Evolutionary conservation across 2,329 filamentous ascomycete genomes (phyloP), one percentile per base, ranked within the genome.

Genomic region (Claviceps sp.): DNA sequence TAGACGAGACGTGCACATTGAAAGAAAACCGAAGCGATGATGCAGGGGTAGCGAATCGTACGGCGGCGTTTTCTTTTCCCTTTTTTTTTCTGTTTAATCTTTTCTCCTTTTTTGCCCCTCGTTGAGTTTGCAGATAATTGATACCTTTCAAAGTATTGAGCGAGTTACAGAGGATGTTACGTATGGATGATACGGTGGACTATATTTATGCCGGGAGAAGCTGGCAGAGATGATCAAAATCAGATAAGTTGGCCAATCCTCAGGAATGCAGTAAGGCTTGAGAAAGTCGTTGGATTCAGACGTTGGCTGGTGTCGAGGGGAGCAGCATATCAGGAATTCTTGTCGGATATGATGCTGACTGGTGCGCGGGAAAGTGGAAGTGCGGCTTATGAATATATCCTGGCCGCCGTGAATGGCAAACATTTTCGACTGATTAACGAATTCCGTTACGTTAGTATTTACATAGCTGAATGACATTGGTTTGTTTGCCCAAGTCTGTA

Each of bases 1-100:
- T 84, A 16, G 14, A 44, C 8, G 44, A 72, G 43, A 37, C n/a
- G 26, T 30, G 42, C 42, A 30, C 42, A 50, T 11, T 14, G 6
- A 7, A 8, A 37, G 16, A 24, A 16, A 9, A 45, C n/a, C 3
- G 26, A 36, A 44, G 47, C 26, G 36, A 20, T 8, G 36, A 50
- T 9, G 30, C 24, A 40, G 30, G 18, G 16, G 24, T 18, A 26
- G 16, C 24, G 30, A 11, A 34, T 34, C 30, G 30, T 16, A 37
- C 13, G 44, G 22, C 44, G 18, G 43, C 48, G 3, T 44, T 2
- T 34, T 46, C 11, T 40, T 40, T 26, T 22, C 5, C 2, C 3
- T 16, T 24, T 44, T 43, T 43, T 6, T 37, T 40, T 48, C 38
- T 11, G 11, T 20, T 47, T 16, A 4, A 3, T n/a, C 1, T 18